Evolutionary conservation across 2,329 filamentous ascomycete genomes (phyloP).

Genomic region (Penicillium brasilianum): DNA sequence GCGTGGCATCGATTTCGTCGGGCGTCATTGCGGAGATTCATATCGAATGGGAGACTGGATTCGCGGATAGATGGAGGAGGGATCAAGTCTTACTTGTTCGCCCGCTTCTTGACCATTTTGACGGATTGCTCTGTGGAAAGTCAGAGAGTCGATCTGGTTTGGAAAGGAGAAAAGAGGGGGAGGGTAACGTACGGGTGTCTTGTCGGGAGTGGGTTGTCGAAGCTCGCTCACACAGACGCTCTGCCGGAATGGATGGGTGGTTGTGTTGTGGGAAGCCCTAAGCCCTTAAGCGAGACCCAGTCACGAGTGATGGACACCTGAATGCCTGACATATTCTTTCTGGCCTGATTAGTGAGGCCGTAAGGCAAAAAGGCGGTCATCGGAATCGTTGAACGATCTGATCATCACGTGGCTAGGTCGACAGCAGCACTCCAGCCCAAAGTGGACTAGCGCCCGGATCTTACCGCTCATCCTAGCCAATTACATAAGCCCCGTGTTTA

Average conservation of each 20-base stretch:
- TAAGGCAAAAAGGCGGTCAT: not conserved
- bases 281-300: constrained; percentile 45
- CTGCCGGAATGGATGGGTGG: constrained; percentile 40
- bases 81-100: constrained; percentile 67
- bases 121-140: constrained; percentile 53
- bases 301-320: constrained; percentile 18
- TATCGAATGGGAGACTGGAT: constrained; percentile 35
- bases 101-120: constrained; percentile 78
- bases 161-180: constrained; percentile 23
- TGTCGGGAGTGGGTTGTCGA: constrained; percentile 48
- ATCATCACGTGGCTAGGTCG: constrained; percentile 23
- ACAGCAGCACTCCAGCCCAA: constrained; percentile 12
- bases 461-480: constrained; percentile 20
- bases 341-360: not conserved
- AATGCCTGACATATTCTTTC: not conserved
- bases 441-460: constrained; percentile 28
- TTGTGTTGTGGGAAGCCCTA: constrained; percentile 49
- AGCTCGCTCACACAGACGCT: constrained; percentile 42
- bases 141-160: constrained; percentile 35
- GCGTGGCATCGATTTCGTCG: constrained; percentile 19
- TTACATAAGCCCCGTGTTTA: constrained; percentile 32
- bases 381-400: not conserved
- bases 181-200: constrained; percentile 45
- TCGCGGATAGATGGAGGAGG: constrained; percentile 24
- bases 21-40: constrained; percentile 34